These are phyloP conservation scores for Rhytidiadelphus loreus DNA, from an alignment of 225 moss, liverwort and hornwort genomes.

Conservation along the genomic window DNA sequence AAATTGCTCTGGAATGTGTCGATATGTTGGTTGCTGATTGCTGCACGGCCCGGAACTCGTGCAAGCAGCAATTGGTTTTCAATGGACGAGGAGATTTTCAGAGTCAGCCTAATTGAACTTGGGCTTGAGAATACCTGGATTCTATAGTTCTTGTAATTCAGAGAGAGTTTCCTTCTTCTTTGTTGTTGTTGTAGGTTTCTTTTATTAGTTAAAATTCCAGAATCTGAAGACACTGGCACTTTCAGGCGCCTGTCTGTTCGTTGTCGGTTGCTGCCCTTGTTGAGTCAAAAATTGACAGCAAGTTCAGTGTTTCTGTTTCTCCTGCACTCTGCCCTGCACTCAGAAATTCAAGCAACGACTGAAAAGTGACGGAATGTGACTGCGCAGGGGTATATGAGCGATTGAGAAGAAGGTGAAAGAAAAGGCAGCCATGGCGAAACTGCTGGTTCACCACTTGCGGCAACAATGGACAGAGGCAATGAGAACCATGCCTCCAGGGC, in stretches of 20 bases:
- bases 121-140: background rate
- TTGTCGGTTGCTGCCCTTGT: background rate
- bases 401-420: background rate
- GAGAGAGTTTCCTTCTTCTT: background rate
- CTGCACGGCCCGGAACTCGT: background rate
- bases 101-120: background rate
- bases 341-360: background rate
- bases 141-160: background rate
- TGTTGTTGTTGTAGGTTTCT: background rate
- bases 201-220: background rate
- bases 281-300: background rate
- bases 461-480: constrained; percentile 10
- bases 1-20: background rate
- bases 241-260: background rate
- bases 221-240: background rate
- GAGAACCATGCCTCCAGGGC: constrained; percentile 8
- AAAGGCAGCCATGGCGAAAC: constrained; percentile 10
- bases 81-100: background rate
- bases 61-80: background rate
- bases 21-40: background rate
- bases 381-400: background rate
- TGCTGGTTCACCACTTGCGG: background rate
- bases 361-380: background rate
- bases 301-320: background rate
- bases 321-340: background rate